Evolutionary conservation across 2,329 filamentous ascomycete species (phyloP).

Genomic region (Neofusicoccum umdonicola): DNA sequence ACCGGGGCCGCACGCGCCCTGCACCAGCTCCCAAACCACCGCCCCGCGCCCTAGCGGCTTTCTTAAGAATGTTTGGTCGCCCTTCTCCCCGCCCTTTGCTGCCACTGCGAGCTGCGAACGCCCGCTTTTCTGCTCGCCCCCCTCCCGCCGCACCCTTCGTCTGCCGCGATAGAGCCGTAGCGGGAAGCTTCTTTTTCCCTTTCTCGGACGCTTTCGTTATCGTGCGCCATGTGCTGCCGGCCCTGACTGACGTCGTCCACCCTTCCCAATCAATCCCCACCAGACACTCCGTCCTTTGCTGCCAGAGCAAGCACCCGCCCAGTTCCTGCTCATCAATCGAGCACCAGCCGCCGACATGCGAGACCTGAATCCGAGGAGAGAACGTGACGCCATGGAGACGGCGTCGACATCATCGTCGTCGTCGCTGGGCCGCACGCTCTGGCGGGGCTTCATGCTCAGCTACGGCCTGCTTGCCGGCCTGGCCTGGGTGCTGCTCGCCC

Average conservation of each 20-base stretch:
- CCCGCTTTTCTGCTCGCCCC: background rate
- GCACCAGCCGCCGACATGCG: background rate
- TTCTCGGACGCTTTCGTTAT: background rate
- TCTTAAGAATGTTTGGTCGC: background rate
- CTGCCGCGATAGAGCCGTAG: background rate
- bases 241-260: background rate
- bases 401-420: background rate
- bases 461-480: conserved; percentile 32
- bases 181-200: conserved; percentile 5
- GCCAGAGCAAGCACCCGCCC: background rate
- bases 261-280: background rate
- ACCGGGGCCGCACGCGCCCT: background rate
- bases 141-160: background rate
- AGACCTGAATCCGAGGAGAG: background rate
- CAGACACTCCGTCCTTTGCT: background rate
- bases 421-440: background rate
- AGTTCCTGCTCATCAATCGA: background rate
- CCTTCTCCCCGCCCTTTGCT: conserved; percentile 2
- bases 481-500: conserved; percentile 23
- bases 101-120: no score
- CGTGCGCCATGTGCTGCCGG: conserved; percentile 6
- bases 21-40: background rate
- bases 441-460: conserved; percentile 18
- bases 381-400: background rate
- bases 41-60: background rate